These are phyloP conservation scores for Cercospora beticola DNA, from an alignment of 2,329 filamentous ascomycete genomes.

Conservation along the genomic window DNA sequence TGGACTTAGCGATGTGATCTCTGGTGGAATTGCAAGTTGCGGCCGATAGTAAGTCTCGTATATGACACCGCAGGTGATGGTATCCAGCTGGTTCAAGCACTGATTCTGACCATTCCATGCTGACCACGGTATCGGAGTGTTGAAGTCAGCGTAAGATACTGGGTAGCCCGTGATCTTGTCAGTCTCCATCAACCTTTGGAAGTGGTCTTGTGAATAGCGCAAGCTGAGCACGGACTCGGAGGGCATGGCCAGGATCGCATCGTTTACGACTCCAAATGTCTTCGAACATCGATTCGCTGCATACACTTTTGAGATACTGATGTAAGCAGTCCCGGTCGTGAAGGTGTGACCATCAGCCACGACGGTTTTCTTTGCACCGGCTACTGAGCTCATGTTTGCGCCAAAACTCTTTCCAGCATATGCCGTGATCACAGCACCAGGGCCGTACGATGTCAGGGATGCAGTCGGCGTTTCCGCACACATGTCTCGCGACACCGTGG, in stretches of 20 bases:
- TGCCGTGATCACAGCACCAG: constrained; percentile 28
- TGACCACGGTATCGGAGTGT: constrained; percentile 32
- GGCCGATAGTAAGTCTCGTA: constrained; percentile 30
- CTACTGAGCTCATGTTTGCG: constrained; percentile 1
- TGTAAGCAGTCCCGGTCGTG: constrained; percentile 34
- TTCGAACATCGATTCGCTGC: constrained; percentile 31
- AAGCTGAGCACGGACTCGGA: constrained; percentile 33
- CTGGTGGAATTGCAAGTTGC: constrained; percentile 34
- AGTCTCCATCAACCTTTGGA: constrained; percentile 28
- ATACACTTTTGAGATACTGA: constrained; percentile 33
- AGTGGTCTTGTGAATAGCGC: constrained; percentile 34
- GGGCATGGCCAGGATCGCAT: constrained; percentile 34
- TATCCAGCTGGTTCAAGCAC: constrained; percentile 23
- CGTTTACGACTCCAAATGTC: constrained; percentile 24
- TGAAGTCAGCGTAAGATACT: constrained; percentile 34
- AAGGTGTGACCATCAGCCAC: constrained; percentile 31
- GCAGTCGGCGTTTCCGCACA: constrained; percentile 33
- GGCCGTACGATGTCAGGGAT: constrained; percentile 29
- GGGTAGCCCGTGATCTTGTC: constrained; percentile 33
- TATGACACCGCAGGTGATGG: constrained; percentile 27
- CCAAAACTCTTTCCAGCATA: constrained; percentile 28
- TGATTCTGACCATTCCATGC: constrained; percentile 32
- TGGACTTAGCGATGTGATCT: constrained; percentile 29
- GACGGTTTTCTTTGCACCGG: constrained; percentile 17
- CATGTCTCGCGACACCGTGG: constrained; percentile 29